Evolutionary conservation across 2,329 filamentous ascomycete species (phyloP).

Genomic region (Shiraia sp.): DNA sequence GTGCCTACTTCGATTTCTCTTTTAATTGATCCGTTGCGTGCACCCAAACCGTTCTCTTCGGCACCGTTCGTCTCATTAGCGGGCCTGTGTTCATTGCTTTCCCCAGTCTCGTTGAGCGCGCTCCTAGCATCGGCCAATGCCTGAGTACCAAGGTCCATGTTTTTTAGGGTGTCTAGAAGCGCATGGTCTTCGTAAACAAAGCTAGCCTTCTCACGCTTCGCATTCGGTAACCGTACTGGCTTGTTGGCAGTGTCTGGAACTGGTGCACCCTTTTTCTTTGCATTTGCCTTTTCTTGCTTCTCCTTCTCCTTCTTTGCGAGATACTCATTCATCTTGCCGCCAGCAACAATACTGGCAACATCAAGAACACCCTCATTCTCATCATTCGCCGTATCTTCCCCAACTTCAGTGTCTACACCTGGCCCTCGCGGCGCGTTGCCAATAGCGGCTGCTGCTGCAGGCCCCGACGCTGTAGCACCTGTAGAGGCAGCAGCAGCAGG

Average conservation of each 20-base stretch:
- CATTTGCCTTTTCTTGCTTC: slow-evolving; percentile 66
- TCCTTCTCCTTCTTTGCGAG: slow-evolving; percentile 82
- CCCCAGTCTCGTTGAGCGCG: slow-evolving; percentile 51
- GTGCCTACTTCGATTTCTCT: slow-evolving; percentile 75
- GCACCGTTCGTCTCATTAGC: slow-evolving; percentile 34
- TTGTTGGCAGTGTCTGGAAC: slow-evolving; percentile 62
- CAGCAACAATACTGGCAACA: slow-evolving; percentile 82
- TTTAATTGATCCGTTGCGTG: slow-evolving; percentile 42
- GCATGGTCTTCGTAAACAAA: slow-evolving; percentile 75
- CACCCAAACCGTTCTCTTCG: slow-evolving; percentile 15
- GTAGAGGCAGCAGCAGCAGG: slow-evolving; percentile 62
- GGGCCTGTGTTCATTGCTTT: slow-evolving; percentile 28
- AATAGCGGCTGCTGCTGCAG: slow-evolving; percentile 48
- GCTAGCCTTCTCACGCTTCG: slow-evolving; percentile 68
- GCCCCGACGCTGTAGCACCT: slow-evolving; percentile 53
- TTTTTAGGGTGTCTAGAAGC: slow-evolving; percentile 58
- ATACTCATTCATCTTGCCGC: slow-evolving; percentile 80
- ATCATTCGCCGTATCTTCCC: slow-evolving; percentile 53
- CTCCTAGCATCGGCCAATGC: slow-evolving; percentile 56
- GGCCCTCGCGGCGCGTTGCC: slow-evolving; percentile 56
- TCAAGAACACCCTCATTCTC: slow-evolving; percentile 77
- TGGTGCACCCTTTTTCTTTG: slow-evolving; percentile 63
- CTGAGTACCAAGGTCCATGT: slow-evolving; percentile 51
- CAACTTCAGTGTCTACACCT: slow-evolving; percentile 59
- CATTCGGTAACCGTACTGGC: slow-evolving; percentile 68